Percentiles rank a stretch among this genome's conserved stretches.
These are phyloP conservation scores for Turnera subulata DNA, from an alignment of 345 rosid genomes.

Conservation along the genomic window DNA sequence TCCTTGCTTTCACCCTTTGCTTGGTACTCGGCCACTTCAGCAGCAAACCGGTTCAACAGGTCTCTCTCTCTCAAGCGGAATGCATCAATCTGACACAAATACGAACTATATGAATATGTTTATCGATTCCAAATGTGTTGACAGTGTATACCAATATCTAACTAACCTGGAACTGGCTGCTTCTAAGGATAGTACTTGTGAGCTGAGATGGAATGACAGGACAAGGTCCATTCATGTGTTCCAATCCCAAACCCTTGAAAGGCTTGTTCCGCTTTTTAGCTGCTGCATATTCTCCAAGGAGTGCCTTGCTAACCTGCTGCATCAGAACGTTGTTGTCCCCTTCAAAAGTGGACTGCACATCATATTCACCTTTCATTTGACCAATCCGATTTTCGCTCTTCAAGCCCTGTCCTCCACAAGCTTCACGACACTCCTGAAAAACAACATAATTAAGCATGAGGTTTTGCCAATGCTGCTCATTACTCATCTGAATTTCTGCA, in stretches of 20 bases:
- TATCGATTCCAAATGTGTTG: too few species aligned
- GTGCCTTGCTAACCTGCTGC: conserved; percentile 99
- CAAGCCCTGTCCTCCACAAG: conserved; percentile 92
- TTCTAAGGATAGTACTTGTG: conserved; percentile 59
- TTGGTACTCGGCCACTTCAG: conserved; percentile 55
- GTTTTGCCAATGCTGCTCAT: background rate
- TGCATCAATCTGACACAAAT: conserved; percentile 48
- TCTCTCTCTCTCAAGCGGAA: conserved; percentile 83
- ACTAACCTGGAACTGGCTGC: conserved; percentile 67
- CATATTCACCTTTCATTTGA: conserved; percentile 76
- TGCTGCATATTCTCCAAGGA: conserved; percentile 61
- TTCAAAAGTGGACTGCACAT: conserved; percentile 91
- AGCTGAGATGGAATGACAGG: conserved; percentile 67
- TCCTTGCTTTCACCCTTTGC: conserved; percentile 66
- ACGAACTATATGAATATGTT: too few species aligned
- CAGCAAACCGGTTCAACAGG: conserved; percentile 60
- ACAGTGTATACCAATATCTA: conserved; percentile 2
- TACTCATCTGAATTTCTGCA: background rate
- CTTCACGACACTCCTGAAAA: conserved; percentile 92
- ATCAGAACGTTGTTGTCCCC: conserved; percentile 89
- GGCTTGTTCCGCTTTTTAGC: conserved; percentile 64
- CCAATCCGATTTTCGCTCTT: conserved; percentile 90
- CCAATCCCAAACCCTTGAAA: conserved; percentile 70
- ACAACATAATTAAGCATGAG: conserved; percentile 2
- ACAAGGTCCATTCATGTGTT: conserved; percentile 71